A percentile compares a stretch with the other conserved stretches of the same genome.
Conservation (phyloP, 1,284 basidiomycete species). For the Sanghuangporus baumii region DNA sequence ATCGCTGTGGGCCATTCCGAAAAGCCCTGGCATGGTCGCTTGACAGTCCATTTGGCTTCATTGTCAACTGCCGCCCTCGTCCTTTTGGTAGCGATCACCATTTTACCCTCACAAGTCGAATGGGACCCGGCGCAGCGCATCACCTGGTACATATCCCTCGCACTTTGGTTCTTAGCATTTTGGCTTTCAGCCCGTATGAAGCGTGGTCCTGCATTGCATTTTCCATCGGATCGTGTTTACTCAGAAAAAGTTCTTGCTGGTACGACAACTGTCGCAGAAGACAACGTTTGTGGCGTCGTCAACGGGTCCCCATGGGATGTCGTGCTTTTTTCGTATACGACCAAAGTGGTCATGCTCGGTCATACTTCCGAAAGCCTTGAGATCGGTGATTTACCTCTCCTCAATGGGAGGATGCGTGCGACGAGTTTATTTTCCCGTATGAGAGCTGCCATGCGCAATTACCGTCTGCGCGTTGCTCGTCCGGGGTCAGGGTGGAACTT, state of each 20-base stretch:
- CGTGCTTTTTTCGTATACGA: constrained; percentile 78
- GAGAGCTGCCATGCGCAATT: constrained; percentile 34
- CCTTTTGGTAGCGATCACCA: constrained; percentile 43
- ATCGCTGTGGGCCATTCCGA: constrained; percentile 49
- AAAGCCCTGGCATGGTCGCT: constrained; percentile 48
- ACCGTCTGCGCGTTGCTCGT: constrained; percentile 33
- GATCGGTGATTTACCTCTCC: constrained; percentile 79
- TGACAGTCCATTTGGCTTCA: constrained; percentile 59
- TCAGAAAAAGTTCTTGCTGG: constrained; percentile 58
- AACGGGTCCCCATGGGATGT: constrained; percentile 52
- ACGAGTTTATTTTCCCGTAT: constrained; percentile 49
- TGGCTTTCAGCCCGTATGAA: constrained; percentile 54
- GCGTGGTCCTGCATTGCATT: constrained; percentile 69
- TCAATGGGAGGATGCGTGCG: constrained; percentile 67
- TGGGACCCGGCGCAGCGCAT: constrained; percentile 22
- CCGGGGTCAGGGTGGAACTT: constrained; percentile 60
- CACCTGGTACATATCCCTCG: constrained; percentile 45
- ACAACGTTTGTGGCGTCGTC: constrained; percentile 58
- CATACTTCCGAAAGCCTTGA: constrained; percentile 69
- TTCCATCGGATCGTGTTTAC: constrained; percentile 67
- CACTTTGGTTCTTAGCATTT: constrained; percentile 44
- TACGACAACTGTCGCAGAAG: constrained; percentile 48
- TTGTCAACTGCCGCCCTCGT: constrained; percentile 51
- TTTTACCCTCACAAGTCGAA: constrained; percentile 41
- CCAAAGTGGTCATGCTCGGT: constrained; percentile 78